A percentile compares a stretch with the other conserved stretches of the same genome.
These are phyloP conservation scores for Lycium ferocissimum DNA, from an alignment of 257 asterid species.

Conservation along the genomic window DNA sequence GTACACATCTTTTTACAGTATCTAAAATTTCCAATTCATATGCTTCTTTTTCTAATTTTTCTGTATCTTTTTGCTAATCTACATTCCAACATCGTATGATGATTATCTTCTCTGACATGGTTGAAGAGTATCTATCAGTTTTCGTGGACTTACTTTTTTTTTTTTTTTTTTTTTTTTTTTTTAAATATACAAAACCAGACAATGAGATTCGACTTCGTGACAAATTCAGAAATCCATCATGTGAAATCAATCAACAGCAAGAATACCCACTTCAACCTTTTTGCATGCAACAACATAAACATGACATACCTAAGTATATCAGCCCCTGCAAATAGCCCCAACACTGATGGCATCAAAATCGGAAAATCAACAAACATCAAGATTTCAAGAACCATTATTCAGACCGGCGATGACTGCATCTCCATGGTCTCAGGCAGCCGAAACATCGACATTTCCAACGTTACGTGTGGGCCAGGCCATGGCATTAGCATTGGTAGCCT, in stretches of 20 bases:
- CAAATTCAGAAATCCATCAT: conserved; percentile 49
- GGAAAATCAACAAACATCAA: conserved; percentile 54
- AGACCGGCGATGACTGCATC: conserved; percentile 78
- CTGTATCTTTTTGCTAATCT: too few species aligned
- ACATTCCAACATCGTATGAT: too few species aligned
- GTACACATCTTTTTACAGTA: too few species aligned
- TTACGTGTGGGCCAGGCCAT: conserved; percentile 77
- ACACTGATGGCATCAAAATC: conserved; percentile 73
- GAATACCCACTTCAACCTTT: conserved; percentile 60
- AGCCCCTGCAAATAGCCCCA: conserved; percentile 71
- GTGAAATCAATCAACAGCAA: conserved; percentile 72
- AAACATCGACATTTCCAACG: conserved; percentile 47
- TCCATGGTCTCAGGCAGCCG: conserved; percentile 66
- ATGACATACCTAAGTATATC: conserved; percentile 46
- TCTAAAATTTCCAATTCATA: too few species aligned
- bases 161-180: too few species aligned
- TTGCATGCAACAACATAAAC: conserved; percentile 56
- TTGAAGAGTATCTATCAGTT: too few species aligned
- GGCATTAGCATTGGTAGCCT: conserved; percentile 80
- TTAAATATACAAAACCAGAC: conserved; percentile 41
- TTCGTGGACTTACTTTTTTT: neutral
- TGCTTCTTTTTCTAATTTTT: too few species aligned
- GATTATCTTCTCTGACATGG: too few species aligned
- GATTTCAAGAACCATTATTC: conserved; percentile 44
- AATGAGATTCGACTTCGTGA: conserved; percentile 67